Evolutionary conservation across 2,329 filamentous ascomycete genomes (phyloP).

Genomic region (Aspergillaceae sp.): DNA sequence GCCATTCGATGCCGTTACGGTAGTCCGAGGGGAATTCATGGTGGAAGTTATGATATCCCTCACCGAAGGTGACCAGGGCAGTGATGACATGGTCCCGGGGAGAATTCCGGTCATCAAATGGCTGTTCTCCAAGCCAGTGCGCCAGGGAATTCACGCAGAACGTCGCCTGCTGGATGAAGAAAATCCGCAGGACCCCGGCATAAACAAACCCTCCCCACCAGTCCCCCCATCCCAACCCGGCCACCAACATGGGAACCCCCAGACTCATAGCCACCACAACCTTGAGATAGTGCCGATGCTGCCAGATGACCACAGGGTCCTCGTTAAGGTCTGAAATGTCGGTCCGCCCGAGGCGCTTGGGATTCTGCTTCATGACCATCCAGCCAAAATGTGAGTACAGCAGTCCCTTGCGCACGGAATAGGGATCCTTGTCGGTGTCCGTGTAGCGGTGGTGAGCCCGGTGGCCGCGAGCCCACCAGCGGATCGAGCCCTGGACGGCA

Average conservation of each 20-base stretch:
- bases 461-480: not conserved
- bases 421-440: not conserved
- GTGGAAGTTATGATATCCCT: constrained; percentile 1
- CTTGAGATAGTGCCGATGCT: not conserved
- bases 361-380: not conserved
- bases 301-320: constrained; percentile 35
- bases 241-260: not conserved
- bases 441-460: not conserved
- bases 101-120: not conserved
- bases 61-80: not conserved
- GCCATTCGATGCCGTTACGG: constrained; percentile 78
- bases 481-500: not conserved
- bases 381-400: not conserved
- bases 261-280: not conserved
- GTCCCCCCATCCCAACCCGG: constrained; percentile 61
- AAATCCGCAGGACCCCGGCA: not conserved
- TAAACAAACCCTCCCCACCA: not conserved
- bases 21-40: constrained; percentile 53
- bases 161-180: not conserved
- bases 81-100: not conserved
- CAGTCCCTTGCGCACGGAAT: not conserved
- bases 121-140: constrained; percentile 70
- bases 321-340: constrained; percentile 61
- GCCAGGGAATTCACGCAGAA: constrained; percentile 6
- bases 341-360: not conserved